Evolutionary conservation across 208 protist genomes (phyloP), one percentile per base, ranked within the genome.

Genomic region (Leishmania tropica): DNA sequence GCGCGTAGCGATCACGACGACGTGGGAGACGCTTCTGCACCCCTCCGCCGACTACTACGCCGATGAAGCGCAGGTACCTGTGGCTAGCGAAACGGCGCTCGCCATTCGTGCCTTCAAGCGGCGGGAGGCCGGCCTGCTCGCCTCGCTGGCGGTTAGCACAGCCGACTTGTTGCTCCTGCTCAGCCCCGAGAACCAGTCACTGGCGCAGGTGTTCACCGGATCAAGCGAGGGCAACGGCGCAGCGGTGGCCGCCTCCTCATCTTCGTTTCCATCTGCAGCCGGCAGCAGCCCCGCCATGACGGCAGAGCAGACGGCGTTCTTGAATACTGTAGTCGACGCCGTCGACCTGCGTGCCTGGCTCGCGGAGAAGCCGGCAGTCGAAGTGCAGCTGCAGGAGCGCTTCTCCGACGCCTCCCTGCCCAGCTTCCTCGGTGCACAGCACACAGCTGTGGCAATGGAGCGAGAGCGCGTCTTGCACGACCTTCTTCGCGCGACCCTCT

Each of bases 101-200:
- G 83, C 88, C 35, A 80, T 90, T 71, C 85, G 85, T 1, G 85
- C 79, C 19, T 87, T 82, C 82, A 89, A 88, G 78, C 88, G 85
- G 8, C 84, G 85, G 62, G 87, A 95, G 68, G 80, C 89, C 17
- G 58, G 85, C n/a, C 80, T 90, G 31, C 87, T 91, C 5, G 85
- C 87, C 21, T 73, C 83, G 2, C 68, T 96, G 47, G 84, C 85
- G 11, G 85, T 90, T 7, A 77, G 83, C 37, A 77, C 74, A 0
- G 85, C 85, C 24, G 92, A 96, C 53, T 65, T 92, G 19, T 56
- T 96, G 48, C 88, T 89, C 65, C 78, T 86, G 60, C 80, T 93
- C 53, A 94, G 90, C 73, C 84, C 81, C 54, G 92, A 94, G 28
- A 96, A 83, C 83, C 78, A 83, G 47, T 53, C 79, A 13, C 78